Evolutionary conservation across 352 stramenopile genomes (phyloP), one percentile per base, ranked within the genome.

Genomic region (Globisporangium sylvaticum): DNA sequence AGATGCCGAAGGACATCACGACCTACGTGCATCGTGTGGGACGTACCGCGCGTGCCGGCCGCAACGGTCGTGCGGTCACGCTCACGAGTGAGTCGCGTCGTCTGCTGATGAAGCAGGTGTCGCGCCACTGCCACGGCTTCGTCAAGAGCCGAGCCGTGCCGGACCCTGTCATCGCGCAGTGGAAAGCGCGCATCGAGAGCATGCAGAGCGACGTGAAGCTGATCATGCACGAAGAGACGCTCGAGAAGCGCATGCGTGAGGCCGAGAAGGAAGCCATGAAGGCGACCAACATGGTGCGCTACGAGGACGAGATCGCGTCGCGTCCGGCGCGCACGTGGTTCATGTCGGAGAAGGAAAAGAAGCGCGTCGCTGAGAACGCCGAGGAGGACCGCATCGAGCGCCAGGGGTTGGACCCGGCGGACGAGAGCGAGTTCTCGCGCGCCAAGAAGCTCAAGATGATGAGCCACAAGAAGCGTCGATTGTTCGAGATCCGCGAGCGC

Each of bases 11-110:
- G 72, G 90, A 99, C 66, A 88, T 99, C 14, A 97, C 94, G 42
- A 99, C 95, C 0, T 99, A 99, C 74, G 97, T 99, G 24, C 98
- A 99, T 81, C 90, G 98, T 61, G 98, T 99, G 56, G 98, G 98
- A 44, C 91, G 98, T 72, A 99, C 98, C 34, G 98, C 97, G 42
- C 94, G 98, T 83, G 97, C 97, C 22, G 98, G 98, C 18, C 94
- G 97, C 69, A 96, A 96, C 63, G 87, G 88, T 64, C 86, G 85
- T 68, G 87, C 90, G 0, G 89, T 97, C 55, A 97, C 91, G 56
- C 85, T 97, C 31, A 96, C 89, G 66, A 95, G 89, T 37, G 94
- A 98, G 71, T 87, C 81, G 18, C 81, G 94, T 10, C 89, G 94
- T 73, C 74, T 97, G 57, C 77, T 98, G 42, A 98, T 98, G 91